A percentile compares a stretch with the other conserved stretches of the same genome.
These are phyloP conservation scores for Colletotrichum magnum DNA, from an alignment of 2,329 filamentous ascomycete genomes.

Conservation along the genomic window DNA sequence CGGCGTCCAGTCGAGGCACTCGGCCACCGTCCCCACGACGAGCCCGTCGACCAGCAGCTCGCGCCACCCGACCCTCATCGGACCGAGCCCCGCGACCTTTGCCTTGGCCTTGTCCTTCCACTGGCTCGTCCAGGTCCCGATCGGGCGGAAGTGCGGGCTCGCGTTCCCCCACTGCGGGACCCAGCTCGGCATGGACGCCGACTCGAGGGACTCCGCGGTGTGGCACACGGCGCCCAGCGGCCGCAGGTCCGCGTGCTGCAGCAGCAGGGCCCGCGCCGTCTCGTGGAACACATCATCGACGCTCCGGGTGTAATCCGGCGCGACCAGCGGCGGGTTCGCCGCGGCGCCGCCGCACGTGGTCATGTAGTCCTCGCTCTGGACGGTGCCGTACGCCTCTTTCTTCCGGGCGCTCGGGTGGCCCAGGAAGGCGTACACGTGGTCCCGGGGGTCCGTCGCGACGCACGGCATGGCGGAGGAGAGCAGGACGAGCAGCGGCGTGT, in stretches of 20 bases:
- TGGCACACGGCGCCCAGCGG: not conserved
- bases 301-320: not conserved
- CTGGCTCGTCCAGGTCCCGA: not conserved
- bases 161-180: not conserved
- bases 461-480: not conserved
- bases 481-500: not conserved
- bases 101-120: not conserved
- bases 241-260: not conserved
- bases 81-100: not conserved
- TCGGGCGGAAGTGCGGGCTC: not conserved
- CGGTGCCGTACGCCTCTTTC: not conserved
- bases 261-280: not conserved
- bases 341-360: not conserved
- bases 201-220: not conserved
- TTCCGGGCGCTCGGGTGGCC: conserved; percentile 44
- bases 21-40: not conserved
- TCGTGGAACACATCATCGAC: not conserved
- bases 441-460: conserved; percentile 48
- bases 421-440: conserved; percentile 54
- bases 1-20: not conserved
- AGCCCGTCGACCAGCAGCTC: not conserved
- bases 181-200: not conserved
- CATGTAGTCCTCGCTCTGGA: not conserved
- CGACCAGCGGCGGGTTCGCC: not conserved
- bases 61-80: not conserved